Conservation (phyloP, 192 early-diverging fungal genomes). For the Spinellus fusiger region DNA sequence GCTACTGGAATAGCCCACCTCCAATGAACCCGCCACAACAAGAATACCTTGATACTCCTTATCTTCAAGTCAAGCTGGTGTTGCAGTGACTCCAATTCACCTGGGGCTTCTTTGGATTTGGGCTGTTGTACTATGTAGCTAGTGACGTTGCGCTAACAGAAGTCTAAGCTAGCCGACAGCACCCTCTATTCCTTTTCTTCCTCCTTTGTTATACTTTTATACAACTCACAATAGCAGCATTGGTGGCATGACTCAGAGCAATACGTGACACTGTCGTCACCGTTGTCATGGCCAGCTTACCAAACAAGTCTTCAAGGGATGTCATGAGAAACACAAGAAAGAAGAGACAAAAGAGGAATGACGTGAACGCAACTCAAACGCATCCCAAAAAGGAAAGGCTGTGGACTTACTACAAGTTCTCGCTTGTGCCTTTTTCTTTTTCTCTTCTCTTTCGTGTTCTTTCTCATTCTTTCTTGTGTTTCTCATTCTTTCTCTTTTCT, state of each 20-base stretch:
- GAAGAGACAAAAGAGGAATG: not conserved
- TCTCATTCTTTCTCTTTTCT: not conserved
- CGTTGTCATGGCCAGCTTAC: constrained; percentile 30
- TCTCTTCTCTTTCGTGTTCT: not conserved
- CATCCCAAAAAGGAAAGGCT: not conserved
- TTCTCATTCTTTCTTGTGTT: not conserved
- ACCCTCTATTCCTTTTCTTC: not conserved
- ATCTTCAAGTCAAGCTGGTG: constrained; percentile 30
- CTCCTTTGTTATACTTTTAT: not conserved
- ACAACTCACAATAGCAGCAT: constrained; percentile 27
- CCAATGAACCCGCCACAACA: not conserved
- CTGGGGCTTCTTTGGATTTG: constrained; percentile 10
- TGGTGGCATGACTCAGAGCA: constrained; percentile 30
- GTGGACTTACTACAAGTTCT: too few species aligned
- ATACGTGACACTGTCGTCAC: constrained; percentile 27
- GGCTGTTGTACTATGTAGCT: constrained; percentile 16
- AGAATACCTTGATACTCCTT: constrained; percentile 27
- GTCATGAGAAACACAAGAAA: constrained; percentile 3
- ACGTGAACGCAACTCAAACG: not conserved
- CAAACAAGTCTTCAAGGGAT: constrained; percentile 30
- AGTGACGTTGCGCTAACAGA: constrained; percentile 20
- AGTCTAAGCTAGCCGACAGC: not conserved
- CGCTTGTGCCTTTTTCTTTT: too few species aligned
- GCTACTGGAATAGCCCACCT: too few species aligned
- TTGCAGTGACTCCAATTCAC: constrained; percentile 18